These are phyloP conservation scores for Globisporangium viniferum DNA, from an alignment of 352 stramenopile species.

Conservation along the genomic window DNA sequence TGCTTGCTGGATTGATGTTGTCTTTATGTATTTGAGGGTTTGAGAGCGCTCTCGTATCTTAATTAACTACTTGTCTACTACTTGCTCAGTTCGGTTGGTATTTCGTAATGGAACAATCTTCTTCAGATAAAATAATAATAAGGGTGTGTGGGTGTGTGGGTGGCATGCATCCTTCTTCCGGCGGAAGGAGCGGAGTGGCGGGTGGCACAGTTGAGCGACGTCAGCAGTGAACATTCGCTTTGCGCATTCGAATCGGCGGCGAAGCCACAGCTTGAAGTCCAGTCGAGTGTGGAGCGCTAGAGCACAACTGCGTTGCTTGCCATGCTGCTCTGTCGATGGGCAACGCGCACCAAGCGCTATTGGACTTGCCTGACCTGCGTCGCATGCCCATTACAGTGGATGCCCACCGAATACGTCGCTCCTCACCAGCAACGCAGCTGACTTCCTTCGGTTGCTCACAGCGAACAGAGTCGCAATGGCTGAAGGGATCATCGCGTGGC, in stretches of 20 bases:
- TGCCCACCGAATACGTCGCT: background rate
- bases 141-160: background rate
- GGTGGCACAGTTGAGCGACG: background rate
- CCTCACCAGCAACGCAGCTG: background rate
- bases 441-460: background rate
- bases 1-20: background rate
- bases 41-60: background rate
- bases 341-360: background rate
- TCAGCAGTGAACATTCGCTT: background rate
- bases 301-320: background rate
- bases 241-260: no score
- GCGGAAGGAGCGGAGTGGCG: background rate
- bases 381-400: background rate
- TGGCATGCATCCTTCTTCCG: background rate
- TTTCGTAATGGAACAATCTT: slow-evolving; percentile 17
- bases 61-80: slow-evolving; percentile 7
- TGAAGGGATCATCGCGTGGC: background rate
- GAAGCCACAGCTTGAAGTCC: background rate
- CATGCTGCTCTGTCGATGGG: background rate
- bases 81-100: slow-evolving; percentile 2
- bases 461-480: background rate
- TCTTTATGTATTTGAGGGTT: slow-evolving; percentile 3
- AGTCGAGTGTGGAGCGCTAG: background rate
- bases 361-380: background rate
- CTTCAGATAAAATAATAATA: slow-evolving; percentile 13